Percentiles rank a stretch among this genome's conserved stretches.
phyloP scores from a whole-genome alignment of 1,284 basidiomycete genomes.

The Microbotryum intermedium region DNA sequence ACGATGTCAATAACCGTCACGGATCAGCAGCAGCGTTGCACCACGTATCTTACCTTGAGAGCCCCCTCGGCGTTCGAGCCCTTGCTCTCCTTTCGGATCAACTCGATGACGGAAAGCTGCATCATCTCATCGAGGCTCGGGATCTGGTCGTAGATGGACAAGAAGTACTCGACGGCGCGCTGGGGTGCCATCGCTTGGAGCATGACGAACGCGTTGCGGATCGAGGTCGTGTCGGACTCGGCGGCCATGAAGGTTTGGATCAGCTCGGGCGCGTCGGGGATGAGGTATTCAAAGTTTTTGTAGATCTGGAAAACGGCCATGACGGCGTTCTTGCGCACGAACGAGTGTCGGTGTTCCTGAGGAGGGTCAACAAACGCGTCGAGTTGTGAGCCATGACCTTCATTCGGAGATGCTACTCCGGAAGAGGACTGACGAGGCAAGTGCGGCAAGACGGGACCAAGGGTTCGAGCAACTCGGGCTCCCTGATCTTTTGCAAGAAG shows the following conservation, averaged over 20 bases:
- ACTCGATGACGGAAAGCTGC: slow-evolving; percentile 93
- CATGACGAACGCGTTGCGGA: slow-evolving; percentile 94
- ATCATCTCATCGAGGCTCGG: slow-evolving; percentile 79
- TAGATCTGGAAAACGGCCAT: slow-evolving; percentile 94
- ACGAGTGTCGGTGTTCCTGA: slow-evolving; percentile 90
- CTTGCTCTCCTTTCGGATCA: slow-evolving; percentile 85
- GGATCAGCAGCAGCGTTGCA: neutral
- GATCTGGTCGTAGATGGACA: slow-evolving; percentile 76
- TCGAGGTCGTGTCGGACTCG: slow-evolving; percentile 89
- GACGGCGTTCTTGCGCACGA: slow-evolving; percentile 97
- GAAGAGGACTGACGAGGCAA: slow-evolving; percentile 53
- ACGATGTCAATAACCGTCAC: neutral
- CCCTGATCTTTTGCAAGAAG: slow-evolving; percentile 92
- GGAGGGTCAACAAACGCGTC: neutral
- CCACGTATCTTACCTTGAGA: slow-evolving; percentile 21
- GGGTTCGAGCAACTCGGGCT: slow-evolving; percentile 90
- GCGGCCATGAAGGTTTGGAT: slow-evolving; percentile 96
- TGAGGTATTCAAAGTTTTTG: slow-evolving; percentile 84
- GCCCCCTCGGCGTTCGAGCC: slow-evolving; percentile 21
- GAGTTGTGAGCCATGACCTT: neutral
- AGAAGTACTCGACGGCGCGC: slow-evolving; percentile 85
- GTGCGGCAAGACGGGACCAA: slow-evolving; percentile 86
- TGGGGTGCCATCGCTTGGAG: slow-evolving; percentile 80
- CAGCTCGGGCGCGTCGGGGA: slow-evolving; percentile 93
- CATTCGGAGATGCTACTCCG: neutral